Evolutionary conservation across 164 flowering plant species (phyloP).

Genomic region (Buxus sempervirens): DNA sequence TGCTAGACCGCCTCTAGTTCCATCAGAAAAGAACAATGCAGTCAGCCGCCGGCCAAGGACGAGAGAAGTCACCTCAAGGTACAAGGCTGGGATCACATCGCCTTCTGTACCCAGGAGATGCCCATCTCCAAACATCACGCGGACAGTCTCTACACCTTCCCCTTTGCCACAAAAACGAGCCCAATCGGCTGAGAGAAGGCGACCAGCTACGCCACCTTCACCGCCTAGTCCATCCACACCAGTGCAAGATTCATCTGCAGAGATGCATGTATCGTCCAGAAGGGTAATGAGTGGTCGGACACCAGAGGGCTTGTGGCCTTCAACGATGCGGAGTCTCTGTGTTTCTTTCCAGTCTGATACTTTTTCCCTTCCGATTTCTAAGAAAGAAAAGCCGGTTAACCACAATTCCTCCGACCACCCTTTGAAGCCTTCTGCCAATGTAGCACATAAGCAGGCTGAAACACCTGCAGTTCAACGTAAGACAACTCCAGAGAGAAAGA

Average conservation of each 20-base stretch:
- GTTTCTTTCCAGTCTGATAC: slow-evolving; percentile 87
- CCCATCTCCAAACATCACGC: slow-evolving; percentile 57
- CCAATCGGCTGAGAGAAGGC: slow-evolving; percentile 72
- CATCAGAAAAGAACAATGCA: slow-evolving; percentile 47
- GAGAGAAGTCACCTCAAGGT: slow-evolving; percentile 30
- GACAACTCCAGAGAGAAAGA: slow-evolving; percentile 76
- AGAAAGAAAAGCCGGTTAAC: slow-evolving; percentile 65
- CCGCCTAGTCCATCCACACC: slow-evolving; percentile 66
- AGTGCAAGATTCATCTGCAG: slow-evolving; percentile 44
- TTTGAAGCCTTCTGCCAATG: slow-evolving; percentile 69
- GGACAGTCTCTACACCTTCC: slow-evolving; percentile 32
- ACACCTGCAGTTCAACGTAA: slow-evolving; percentile 37
- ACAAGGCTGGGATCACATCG: neutral
- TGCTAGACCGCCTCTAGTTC: slow-evolving; percentile 50
- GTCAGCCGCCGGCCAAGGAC: slow-evolving; percentile 24
- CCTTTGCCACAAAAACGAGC: slow-evolving; percentile 53
- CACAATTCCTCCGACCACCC: slow-evolving; percentile 48
- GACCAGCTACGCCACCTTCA: slow-evolving; percentile 73
- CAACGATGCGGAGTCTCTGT: slow-evolving; percentile 79
- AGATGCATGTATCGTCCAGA: slow-evolving; percentile 35
- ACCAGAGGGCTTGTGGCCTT: slow-evolving; percentile 85
- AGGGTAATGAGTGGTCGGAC: slow-evolving; percentile 34
- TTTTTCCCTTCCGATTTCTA: slow-evolving; percentile 60
- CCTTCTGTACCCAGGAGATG: slow-evolving; percentile 40
- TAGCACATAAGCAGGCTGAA: slow-evolving; percentile 48